Evolutionary conservation across 805 yeast species (phyloP), one percentile per base, ranked within the genome.

Genomic region (Isabelozyma gotoi): DNA sequence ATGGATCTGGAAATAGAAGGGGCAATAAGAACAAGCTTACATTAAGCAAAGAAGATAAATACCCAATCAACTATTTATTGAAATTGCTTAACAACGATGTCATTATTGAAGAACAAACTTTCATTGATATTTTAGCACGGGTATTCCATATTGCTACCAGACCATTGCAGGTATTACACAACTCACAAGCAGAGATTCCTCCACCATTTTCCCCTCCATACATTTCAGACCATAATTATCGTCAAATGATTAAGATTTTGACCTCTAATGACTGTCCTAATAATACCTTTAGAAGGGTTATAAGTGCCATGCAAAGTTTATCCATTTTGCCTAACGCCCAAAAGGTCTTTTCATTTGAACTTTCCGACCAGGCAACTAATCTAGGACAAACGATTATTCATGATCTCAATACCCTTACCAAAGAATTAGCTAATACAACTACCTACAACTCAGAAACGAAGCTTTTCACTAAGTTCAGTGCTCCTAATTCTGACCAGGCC

Each of bases 401-500:
- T 1, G 94, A 86, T 50, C 62, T 91, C 41, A 65, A 74, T 33
- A 58, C 55, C 1, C 67, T 88, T 36, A 61, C 77, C 1, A 56
- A 50, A 1, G 81, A 77, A 24, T 70, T 86, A 27, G 45, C 61
- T 15, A 55, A 57, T 41, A 53, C 33, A 17, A 68, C 60, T 27
- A 73, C 40, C 1, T 50, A 71, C 3, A 71, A 78, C 19, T 71
- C 80, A 20, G 78, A 76, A 38, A 73, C 77, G 17, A 80, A 77
- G 19, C 66, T 81, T 2, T 71, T 90, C 46, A 66, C 78, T 19
- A 80, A 80, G 52, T 88, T 91, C 56, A 86, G 94, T 2, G 78
- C 88, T 0, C 80, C 90, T 1, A 81, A 86, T 34, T 86, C 96
- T 0, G 90, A 86, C 47, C 98, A 94, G 60, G 87, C 97, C 6